Evolutionary conservation across 345 rosid genomes (phyloP).

Genomic region (Adansonia digitata): DNA sequence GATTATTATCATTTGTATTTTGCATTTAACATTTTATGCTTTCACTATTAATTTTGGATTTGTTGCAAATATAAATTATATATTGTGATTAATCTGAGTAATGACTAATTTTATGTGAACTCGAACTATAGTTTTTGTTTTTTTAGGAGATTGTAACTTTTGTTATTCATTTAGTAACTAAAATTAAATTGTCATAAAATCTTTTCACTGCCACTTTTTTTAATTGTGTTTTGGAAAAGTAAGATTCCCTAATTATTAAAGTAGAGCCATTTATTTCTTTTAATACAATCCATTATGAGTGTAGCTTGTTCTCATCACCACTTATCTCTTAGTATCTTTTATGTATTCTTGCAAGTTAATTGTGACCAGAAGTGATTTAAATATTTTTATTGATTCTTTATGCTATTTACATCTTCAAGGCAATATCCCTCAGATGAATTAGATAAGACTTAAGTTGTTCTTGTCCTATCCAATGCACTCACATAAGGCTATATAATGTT

Average conservation of each 20-base stretch:
- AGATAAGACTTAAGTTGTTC: neutral
- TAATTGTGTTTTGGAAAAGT: slow-evolving; percentile 49
- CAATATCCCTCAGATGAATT: neutral
- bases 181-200: slow-evolving; percentile 9
- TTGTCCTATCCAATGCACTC: neutral
- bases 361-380: neutral
- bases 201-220: neutral
- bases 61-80: neutral
- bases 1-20: too few species aligned
- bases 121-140: neutral
- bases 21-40: too few species aligned
- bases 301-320: slow-evolving; percentile 88
- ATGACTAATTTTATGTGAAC: neutral
- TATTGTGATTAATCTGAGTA: neutral
- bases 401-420: neutral
- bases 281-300: slow-evolving; percentile 90
- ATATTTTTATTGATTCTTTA: neutral
- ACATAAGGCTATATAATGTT: neutral
- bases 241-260: slow-evolving; percentile 75
- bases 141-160: neutral
- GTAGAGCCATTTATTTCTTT: slow-evolving; percentile 90
- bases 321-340: slow-evolving; percentile 82
- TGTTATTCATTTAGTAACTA: neutral
- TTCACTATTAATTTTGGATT: too few species aligned
- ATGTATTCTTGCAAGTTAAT: slow-evolving; percentile 78